These are phyloP conservation scores for Aspergillus homomorphus DNA, from an alignment of 495 filamentous ascomycete genomes.

Conservation along the genomic window DNA sequence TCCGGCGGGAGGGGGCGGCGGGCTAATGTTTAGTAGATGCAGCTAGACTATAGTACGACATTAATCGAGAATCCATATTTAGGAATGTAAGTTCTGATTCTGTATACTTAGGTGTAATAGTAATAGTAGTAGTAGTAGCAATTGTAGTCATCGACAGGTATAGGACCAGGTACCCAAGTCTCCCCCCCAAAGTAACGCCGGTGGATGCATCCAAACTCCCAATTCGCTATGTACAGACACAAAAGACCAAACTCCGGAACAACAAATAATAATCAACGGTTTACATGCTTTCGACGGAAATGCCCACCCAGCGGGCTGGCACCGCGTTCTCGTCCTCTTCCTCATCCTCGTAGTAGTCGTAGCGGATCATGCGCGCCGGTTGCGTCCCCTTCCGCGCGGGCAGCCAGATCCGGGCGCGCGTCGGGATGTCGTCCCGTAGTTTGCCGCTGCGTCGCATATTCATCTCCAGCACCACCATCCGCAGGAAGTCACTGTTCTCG, in stretches of 20 bases:
- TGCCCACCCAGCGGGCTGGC: constrained; percentile 42
- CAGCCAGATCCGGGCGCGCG: constrained; percentile 80
- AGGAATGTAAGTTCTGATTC: too few relatives aligned
- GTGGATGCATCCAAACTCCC: too few relatives aligned
- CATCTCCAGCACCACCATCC: constrained; percentile 94
- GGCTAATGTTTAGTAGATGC: too few relatives aligned
- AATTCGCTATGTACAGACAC: neutral
- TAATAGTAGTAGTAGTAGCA: too few relatives aligned
- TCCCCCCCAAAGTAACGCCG: too few relatives aligned
- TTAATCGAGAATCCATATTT: too few relatives aligned
- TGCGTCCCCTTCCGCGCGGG: constrained; percentile 66
- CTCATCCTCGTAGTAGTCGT: constrained; percentile 33
- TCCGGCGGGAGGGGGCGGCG: too few relatives aligned
- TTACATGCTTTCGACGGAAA: constrained; percentile 31
- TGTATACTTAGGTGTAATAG: too few relatives aligned
- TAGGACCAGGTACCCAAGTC: too few relatives aligned
- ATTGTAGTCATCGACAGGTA: too few relatives aligned
- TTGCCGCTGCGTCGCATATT: constrained; percentile 93
- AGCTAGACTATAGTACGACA: too few relatives aligned
- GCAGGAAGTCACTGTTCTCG: constrained; percentile 91
- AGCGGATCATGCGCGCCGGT: constrained; percentile 14
- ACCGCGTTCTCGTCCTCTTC: constrained; percentile 35
- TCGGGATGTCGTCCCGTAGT: constrained; percentile 77
- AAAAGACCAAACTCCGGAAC: constrained; percentile 9
- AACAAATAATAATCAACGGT: constrained; percentile 10